Conservation (phyloP, 306 rosid species). For the Sophora flavescens region DNA sequence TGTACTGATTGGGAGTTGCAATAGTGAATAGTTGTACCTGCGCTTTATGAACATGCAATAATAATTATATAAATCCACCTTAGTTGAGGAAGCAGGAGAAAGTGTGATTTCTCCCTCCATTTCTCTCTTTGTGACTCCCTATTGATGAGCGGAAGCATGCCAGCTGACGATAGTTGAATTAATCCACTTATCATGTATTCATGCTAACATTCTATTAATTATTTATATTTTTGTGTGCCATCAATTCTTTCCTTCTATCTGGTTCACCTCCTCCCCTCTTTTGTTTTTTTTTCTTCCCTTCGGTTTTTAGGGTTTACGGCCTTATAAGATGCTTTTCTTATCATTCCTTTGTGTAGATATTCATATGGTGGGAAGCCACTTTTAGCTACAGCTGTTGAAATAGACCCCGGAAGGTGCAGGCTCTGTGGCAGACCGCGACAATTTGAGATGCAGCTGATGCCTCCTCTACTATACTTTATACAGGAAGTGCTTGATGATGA, state of each 20-base stretch:
- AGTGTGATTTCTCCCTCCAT: constrained; percentile 28
- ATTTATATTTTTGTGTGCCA: not conserved
- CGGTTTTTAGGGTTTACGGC: not conserved
- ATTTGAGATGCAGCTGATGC: constrained; percentile 91
- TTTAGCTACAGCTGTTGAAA: constrained; percentile 64
- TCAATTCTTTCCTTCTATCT: constrained; percentile 12
- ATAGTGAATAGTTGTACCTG: not conserved
- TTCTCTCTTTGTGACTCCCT: constrained; percentile 9
- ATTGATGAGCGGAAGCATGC: constrained; percentile 36
- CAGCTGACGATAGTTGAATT: not conserved
- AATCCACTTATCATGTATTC: constrained; percentile 4
- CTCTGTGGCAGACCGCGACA: constrained; percentile 77
- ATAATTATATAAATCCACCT: constrained; percentile 8
- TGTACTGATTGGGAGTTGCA: constrained; percentile 29
- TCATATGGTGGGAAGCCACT: constrained; percentile 77
- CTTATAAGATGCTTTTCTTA: not conserved
- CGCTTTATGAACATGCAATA: constrained; percentile 5
- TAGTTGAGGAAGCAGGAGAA: constrained; percentile 21
- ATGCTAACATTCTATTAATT: constrained; percentile 5
- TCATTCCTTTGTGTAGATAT: constrained; percentile 60
- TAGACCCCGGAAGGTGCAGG: constrained; percentile 68
- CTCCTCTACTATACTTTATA: constrained; percentile 80
- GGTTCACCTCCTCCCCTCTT: not conserved
- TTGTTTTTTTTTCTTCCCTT: not conserved
- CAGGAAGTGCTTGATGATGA: constrained; percentile 69